Evolutionary conservation across 176 grass and related monocot species (phyloP).

Genomic region (Eleusine indica): DNA sequence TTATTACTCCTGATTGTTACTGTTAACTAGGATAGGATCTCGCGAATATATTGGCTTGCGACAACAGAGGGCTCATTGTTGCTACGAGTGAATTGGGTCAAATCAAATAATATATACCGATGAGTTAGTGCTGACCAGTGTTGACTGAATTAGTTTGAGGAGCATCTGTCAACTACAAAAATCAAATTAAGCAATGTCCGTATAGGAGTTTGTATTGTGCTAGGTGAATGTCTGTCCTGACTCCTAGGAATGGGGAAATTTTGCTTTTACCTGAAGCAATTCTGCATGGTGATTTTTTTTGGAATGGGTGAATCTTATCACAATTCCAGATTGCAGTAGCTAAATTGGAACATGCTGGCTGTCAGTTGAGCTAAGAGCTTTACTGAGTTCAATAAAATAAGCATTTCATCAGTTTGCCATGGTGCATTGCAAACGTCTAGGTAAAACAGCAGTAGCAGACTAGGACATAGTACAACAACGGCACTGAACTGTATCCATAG

Average conservation of each 20-base stretch:
- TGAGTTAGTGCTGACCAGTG: neutral
- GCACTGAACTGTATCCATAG: neutral
- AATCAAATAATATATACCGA: neutral
- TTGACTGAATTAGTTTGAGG: neutral
- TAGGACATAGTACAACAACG: neutral
- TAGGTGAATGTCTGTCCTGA: neutral
- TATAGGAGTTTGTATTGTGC: neutral
- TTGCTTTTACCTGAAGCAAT: neutral
- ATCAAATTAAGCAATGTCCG: neutral
- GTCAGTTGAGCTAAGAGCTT: neutral
- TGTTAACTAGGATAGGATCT: too few species aligned
- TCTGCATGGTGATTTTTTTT: neutral
- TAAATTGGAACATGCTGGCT: neutral
- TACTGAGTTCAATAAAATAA: neutral
- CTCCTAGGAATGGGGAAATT: neutral
- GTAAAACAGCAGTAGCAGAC: neutral
- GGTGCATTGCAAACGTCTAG: slow-evolving; percentile 5
- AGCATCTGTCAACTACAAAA: neutral
- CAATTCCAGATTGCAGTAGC: neutral
- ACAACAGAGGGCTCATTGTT: too few species aligned
- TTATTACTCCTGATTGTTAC: neutral
- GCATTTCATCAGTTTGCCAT: neutral
- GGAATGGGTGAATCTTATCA: neutral
- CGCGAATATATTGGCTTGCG: too few species aligned
- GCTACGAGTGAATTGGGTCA: neutral